Base-by-base conservation (phyloP, 768 basidiomycete species). In the Tephrocybe sp. region DNA sequence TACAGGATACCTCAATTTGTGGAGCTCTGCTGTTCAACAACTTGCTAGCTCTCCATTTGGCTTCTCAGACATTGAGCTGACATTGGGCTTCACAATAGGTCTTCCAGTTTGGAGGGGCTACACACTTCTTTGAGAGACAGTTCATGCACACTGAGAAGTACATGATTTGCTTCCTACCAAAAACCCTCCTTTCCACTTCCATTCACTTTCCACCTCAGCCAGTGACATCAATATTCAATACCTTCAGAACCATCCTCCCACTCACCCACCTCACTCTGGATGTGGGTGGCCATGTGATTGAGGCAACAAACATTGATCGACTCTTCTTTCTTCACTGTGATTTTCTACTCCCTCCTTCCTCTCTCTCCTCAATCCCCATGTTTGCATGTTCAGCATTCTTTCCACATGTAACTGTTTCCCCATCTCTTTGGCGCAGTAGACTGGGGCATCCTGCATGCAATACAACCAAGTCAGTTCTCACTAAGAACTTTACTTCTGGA, bases 371-470 rank as follows among this genome's bases (percentile, higher is more conserved):
- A 26, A n/a, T n/a, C n/a, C n/a, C n/a, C n/a, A n/a, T n/a, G n/a
- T n/a, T n/a, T n/a, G 41, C 28, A 2, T 16, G n/a, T 31, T 27
- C 42, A 4, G n/a, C 42, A 43, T 13, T 21, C 22, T 58, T 58
- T n/a, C 44, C 42, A 12, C 26, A 19, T 9, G 22, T 48, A 3
- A n/a, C 34, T 4, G 28, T 38, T 3, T 30, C 55, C 15, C 48
- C 55, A 0, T 51, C 45, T 2, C 51, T 63, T 0, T 66, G 61
- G 63, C 68, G 66, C 44, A 35, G 56, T n/a, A 49, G 54, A 3
- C 51, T 64, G 30, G 64, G 64, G 7, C 65, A 69, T 26, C 43
- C 58, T 24, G 57, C 60, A 4, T n/a, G 30, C 0, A 57, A 60
- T 15, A 49, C 61, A 0, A 63, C 60, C 1, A 31, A 47, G 8